A percentile compares a stretch with the other conserved stretches of the same genome.
phyloP scores from a whole-genome alignment of 2,329 filamentous ascomycete genomes.

The Fusarium sp. region DNA sequence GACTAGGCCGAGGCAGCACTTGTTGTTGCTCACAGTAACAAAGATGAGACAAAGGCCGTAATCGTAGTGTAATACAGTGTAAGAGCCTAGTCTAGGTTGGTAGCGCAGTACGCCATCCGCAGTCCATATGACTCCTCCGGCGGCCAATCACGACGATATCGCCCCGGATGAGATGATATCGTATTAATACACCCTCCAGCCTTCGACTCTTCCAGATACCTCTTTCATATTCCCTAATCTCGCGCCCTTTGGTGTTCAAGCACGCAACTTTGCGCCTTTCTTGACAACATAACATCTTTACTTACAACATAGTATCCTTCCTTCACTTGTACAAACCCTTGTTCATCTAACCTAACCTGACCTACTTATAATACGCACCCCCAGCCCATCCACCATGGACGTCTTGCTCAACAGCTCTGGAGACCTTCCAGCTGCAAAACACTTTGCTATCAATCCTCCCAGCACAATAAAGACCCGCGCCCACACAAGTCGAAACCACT shows the following conservation, averaged over 20 bases:
- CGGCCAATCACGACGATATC: conserved; percentile 32
- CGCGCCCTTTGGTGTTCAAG: conserved; percentile 34
- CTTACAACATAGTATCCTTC: conserved; percentile 26
- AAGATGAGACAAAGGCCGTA: conserved; percentile 2
- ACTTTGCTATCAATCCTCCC: conserved; percentile 21
- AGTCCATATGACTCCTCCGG: conserved; percentile 40
- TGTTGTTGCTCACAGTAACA: neutral
- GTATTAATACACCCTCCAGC: conserved; percentile 31
- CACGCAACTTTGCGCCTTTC: conserved; percentile 42
- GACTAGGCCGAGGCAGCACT: neutral
- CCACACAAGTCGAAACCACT: conserved; percentile 41
- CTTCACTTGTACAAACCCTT: conserved; percentile 9
- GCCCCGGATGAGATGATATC: conserved; percentile 38
- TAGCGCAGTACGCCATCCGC: conserved; percentile 34
- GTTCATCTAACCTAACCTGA: neutral
- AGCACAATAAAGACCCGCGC: conserved; percentile 18
- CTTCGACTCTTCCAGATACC: conserved; percentile 33
- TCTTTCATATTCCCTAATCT: conserved; percentile 30
- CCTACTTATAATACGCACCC: conserved; percentile 7
- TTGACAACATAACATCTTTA: conserved; percentile 30
- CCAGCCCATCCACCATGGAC: conserved; percentile 34
- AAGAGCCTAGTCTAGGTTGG: neutral
- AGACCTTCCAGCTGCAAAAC: conserved; percentile 35
- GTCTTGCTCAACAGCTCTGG: conserved; percentile 32
- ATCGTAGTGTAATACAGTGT: conserved; percentile 5